These are phyloP conservation scores for Beauveria brongniartii DNA, from an alignment of 2,329 filamentous ascomycete genomes.

Conservation along the genomic window DNA sequence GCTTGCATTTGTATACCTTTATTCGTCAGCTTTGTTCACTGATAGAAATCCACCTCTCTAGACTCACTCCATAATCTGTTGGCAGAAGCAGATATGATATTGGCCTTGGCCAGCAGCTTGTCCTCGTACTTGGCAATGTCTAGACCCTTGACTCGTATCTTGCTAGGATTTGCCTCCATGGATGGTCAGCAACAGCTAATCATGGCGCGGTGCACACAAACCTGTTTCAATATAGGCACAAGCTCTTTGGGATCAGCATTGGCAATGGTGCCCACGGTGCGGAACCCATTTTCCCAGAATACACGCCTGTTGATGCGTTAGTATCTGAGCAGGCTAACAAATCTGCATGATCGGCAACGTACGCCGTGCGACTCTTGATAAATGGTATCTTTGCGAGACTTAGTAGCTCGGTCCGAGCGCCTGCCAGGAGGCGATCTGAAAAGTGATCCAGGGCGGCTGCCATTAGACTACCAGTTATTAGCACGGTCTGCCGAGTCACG, in stretches of 20 bases:
- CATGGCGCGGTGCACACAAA: not conserved
- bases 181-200: conserved; percentile 6
- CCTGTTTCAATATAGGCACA: conserved; percentile 64
- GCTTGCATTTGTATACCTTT: conserved; percentile 43
- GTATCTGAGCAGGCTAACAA: not conserved
- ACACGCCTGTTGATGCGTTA: conserved; percentile 32
- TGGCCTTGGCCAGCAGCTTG: conserved; percentile 59
- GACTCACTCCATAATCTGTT: conserved; percentile 60
- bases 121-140: conserved; percentile 53
- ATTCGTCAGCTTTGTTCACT: conserved; percentile 10
- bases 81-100: conserved; percentile 59
- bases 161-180: conserved; percentile 56
- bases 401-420: conserved; percentile 62
- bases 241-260: conserved; percentile 61
- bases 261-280: conserved; percentile 57
- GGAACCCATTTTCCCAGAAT: conserved; percentile 71
- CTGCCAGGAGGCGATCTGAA: conserved; percentile 63
- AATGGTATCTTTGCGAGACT: conserved; percentile 65
- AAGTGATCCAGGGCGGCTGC: conserved; percentile 68
- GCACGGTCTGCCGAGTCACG: not conserved
- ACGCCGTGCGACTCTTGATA: conserved; percentile 69
- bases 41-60: conserved; percentile 7
- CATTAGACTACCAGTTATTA: conserved; percentile 44
- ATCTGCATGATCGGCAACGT: conserved; percentile 19
- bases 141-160: conserved; percentile 43